Evolutionary conservation across 2,329 filamentous ascomycete genomes (phyloP).

Genomic region (Emmonsia crescens): DNA sequence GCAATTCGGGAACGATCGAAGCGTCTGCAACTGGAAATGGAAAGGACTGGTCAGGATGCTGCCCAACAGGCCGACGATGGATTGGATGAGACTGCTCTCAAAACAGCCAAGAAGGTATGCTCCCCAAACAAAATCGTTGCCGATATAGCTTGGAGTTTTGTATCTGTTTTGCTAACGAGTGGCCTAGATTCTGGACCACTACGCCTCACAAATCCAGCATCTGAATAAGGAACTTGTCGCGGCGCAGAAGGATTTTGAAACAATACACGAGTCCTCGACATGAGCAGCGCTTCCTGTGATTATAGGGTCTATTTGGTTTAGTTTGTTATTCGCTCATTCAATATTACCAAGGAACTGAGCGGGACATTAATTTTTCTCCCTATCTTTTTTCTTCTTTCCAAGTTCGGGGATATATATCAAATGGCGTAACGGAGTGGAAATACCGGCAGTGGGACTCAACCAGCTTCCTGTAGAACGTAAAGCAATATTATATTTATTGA

Average conservation of each 20-base stretch:
- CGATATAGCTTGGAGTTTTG: background rate
- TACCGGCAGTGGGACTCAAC: background rate
- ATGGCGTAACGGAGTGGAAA: background rate
- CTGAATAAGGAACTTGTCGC: constrained; percentile 50
- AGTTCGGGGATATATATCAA: background rate
- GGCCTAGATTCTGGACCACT: constrained; percentile 40
- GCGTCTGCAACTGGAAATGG: constrained; percentile 49
- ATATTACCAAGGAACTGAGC: constrained; percentile 2
- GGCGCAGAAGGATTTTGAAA: constrained; percentile 49
- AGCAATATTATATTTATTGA: constrained; percentile 1
- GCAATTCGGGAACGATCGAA: constrained; percentile 49
- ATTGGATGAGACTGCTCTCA: constrained; percentile 49
- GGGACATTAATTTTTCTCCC: background rate
- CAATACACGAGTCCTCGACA: constrained; percentile 37
- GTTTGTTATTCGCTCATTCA: background rate
- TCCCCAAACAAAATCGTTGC: background rate
- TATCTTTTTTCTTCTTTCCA: background rate
- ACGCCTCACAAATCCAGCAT: constrained; percentile 43
- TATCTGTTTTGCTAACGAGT: background rate
- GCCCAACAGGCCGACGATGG: constrained; percentile 33
- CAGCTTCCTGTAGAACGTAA: constrained; percentile 2
- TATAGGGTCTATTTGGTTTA: constrained; percentile 3
- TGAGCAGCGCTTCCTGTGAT: constrained; percentile 10
- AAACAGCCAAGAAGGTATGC: constrained; percentile 49
- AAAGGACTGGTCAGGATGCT: constrained; percentile 38